These are phyloP conservation scores for Epicoccum nigrum DNA, from an alignment of 2,329 filamentous ascomycete genomes.

Conservation along the genomic window DNA sequence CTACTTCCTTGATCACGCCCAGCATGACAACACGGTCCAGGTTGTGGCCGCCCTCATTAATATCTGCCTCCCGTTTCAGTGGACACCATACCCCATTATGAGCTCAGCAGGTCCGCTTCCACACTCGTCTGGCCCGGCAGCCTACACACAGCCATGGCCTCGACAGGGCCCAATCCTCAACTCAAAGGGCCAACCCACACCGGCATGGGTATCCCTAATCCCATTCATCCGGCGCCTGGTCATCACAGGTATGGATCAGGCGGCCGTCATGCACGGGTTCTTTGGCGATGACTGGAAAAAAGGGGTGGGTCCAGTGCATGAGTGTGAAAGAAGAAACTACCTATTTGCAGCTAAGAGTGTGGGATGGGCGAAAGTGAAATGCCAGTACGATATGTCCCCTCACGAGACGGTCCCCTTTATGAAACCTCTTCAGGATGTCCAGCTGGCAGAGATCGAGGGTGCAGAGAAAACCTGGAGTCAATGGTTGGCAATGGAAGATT, in stretches of 20 bases:
- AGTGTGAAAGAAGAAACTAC: conserved; percentile 91
- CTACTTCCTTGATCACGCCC: conserved; percentile 91
- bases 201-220: conserved; percentile 69
- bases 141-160: conserved; percentile 51
- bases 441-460: conserved; percentile 78
- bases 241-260: conserved; percentile 87
- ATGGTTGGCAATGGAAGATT: conserved; percentile 97
- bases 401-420: conserved; percentile 88
- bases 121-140: conserved; percentile 39
- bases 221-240: conserved; percentile 91
- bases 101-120: conserved; percentile 44
- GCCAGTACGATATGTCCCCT: conserved; percentile 84
- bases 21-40: conserved; percentile 82
- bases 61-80: conserved; percentile 87
- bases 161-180: conserved; percentile 48
- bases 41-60: conserved; percentile 90
- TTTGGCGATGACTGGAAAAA: conserved; percentile 91
- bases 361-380: conserved; percentile 87
- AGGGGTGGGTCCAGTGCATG: conserved; percentile 82
- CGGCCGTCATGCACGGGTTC: conserved; percentile 88
- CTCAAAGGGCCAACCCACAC: conserved; percentile 44
- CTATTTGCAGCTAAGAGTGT: conserved; percentile 94
- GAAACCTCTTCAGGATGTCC: conserved; percentile 76
- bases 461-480: conserved; percentile 90
- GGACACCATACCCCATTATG: conserved; percentile 57